Percentiles rank a stretch among this genome's conserved stretches.
These are phyloP conservation scores for Ascochyta fabae DNA, from an alignment of 2,329 filamentous ascomycete species.

Conservation along the genomic window DNA sequence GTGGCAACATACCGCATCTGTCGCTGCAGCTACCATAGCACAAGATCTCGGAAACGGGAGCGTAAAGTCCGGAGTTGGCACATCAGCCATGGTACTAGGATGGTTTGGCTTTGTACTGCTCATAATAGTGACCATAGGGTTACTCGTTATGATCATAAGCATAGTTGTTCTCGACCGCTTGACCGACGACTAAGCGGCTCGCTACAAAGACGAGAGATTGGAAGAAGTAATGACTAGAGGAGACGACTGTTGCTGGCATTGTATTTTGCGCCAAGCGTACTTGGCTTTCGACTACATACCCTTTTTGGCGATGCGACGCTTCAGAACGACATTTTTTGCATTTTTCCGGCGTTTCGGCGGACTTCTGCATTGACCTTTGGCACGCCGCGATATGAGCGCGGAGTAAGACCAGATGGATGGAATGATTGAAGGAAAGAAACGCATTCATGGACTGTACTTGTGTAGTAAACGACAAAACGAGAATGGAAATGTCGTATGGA, in stretches of 20 bases:
- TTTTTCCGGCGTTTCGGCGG: constrained; percentile 42
- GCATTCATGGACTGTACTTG: constrained; percentile 34
- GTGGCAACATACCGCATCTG: constrained; percentile 96
- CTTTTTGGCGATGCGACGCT: constrained; percentile 36
- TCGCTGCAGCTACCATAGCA: constrained; percentile 90
- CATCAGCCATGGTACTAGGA: constrained; percentile 92
- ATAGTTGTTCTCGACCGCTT: constrained; percentile 76
- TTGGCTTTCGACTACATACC: constrained; percentile 42
- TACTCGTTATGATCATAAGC: constrained; percentile 96
- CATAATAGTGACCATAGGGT: constrained; percentile 92
- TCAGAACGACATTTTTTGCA: constrained; percentile 29
- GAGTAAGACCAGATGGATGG: constrained; percentile 10
- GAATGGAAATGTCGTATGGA: constrained; percentile 22
- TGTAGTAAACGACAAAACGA: constrained; percentile 37
- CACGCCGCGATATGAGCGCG: constrained; percentile 6
- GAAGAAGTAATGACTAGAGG: constrained; percentile 20
- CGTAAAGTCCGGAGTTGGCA: constrained; percentile 86
- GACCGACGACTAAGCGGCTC: constrained; percentile 48
- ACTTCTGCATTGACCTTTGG: constrained; percentile 8
- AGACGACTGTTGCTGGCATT: constrained; percentile 23
- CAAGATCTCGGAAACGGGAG: constrained; percentile 92
- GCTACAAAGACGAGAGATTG: neutral
- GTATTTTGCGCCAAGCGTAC: constrained; percentile 38
- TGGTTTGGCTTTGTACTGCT: constrained; percentile 96
- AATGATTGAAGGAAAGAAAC: constrained; percentile 22